These are phyloP conservation scores for Scheffersomyces cryptocercus DNA, from an alignment of 1,139 yeast genomes.

Conservation along the genomic window DNA sequence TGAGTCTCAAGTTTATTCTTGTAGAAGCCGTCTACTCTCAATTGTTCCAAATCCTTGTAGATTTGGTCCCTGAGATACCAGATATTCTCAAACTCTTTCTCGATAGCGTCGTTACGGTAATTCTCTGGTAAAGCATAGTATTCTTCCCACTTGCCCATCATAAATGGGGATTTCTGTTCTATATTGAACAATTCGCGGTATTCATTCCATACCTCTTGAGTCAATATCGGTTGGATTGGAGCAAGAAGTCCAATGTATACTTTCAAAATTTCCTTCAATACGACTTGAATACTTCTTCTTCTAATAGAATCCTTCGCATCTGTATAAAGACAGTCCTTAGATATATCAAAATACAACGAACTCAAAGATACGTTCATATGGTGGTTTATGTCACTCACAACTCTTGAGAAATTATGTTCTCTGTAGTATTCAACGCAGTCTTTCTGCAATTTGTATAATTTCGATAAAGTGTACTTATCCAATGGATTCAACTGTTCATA, in stretches of 20 bases:
- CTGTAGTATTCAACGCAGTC: constrained; percentile 49
- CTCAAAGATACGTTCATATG: constrained; percentile 79
- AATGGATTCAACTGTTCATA: constrained; percentile 50
- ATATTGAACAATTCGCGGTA: constrained; percentile 36
- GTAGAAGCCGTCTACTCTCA: constrained; percentile 37
- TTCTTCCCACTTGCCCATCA: constrained; percentile 39
- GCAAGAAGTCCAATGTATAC: constrained; percentile 67
- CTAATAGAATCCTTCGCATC: constrained; percentile 49
- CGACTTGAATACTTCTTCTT: constrained; percentile 73
- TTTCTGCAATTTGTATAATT: constrained; percentile 50
- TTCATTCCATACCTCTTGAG: constrained; percentile 86
- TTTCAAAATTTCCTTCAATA: constrained; percentile 59
- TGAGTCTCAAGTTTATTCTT: constrained; percentile 68
- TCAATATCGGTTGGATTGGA: constrained; percentile 79
- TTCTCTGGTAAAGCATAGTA: constrained; percentile 29
- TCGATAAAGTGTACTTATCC: constrained; percentile 66
- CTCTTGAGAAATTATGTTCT: constrained; percentile 65
- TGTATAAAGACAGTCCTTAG: constrained; percentile 84
- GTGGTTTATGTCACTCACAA: constrained; percentile 60
- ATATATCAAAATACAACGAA: constrained; percentile 80
- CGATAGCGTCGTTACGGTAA: constrained; percentile 28
- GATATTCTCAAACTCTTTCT: constrained; percentile 40
- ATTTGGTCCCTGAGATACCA: constrained; percentile 52
- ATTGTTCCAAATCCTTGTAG: constrained; percentile 38
- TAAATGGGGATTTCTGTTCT: constrained; percentile 52